These are phyloP conservation scores for Paramecium bursaria DNA, from an alignment of 73 alveolate genomes.

Conservation along the genomic window DNA sequence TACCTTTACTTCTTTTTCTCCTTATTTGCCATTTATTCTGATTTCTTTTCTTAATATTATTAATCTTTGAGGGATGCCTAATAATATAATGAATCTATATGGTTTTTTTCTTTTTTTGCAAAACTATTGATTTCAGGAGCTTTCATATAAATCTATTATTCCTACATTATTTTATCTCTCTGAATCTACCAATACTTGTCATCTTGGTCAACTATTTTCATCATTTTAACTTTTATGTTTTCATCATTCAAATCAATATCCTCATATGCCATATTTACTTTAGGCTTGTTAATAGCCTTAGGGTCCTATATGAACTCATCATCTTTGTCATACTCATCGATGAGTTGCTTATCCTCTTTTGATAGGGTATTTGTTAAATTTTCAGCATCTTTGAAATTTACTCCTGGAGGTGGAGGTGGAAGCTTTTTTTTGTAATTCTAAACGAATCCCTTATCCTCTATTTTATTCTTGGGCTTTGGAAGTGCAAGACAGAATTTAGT, in stretches of 20 bases:
- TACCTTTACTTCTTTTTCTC: conserved; percentile 15
- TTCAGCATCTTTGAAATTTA: conserved; percentile 14
- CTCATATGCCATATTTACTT: neutral
- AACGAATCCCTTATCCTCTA: neutral
- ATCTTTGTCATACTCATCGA: conserved; percentile 21
- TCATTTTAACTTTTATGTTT: no score
- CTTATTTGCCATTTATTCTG: neutral
- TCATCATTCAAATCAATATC: no score
- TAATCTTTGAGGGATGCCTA: conserved; percentile 22
- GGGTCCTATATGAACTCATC: neutral
- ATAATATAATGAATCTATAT: conserved; percentile 22
- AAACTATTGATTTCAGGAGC: neutral
- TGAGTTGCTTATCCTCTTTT: neutral
- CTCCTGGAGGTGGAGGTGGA: conserved; percentile 34
- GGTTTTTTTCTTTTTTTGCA: conserved; percentile 44
- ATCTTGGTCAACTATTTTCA: neutral
- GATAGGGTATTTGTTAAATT: neutral
- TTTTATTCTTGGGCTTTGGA: neutral
- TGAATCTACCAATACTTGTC: conserved; percentile 42
- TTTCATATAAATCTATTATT: neutral
- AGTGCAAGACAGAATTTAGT: neutral
- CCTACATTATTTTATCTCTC: neutral
- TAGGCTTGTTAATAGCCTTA: neutral
- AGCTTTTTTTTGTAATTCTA: neutral
- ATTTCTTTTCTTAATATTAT: neutral